These are phyloP conservation scores for Hordeum marinum DNA, from an alignment of 176 grass and related monocot genomes.

Conservation along the genomic window DNA sequence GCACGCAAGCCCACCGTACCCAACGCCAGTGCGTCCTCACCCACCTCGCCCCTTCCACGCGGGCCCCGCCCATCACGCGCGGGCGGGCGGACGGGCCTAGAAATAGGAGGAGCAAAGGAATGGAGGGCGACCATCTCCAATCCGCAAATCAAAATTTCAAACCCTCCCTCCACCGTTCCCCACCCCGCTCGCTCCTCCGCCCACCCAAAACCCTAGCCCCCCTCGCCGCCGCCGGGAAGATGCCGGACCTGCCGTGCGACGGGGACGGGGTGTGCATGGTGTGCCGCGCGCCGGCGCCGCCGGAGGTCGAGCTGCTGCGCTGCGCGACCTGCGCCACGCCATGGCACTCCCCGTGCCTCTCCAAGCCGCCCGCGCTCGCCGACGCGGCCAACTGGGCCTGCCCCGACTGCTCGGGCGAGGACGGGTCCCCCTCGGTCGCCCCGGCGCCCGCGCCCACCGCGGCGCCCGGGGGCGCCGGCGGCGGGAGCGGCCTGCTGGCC, in stretches of 20 bases:
- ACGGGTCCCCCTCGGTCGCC: not conserved
- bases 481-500: conserved; percentile 39
- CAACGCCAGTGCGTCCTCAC: too few relatives aligned
- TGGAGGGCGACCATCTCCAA: not conserved
- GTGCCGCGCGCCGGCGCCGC: conserved; percentile 33
- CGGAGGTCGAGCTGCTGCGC: conserved; percentile 53
- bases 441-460: not conserved
- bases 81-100: not conserved
- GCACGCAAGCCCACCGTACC: too few relatives aligned
- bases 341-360: conserved; percentile 80
- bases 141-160: conserved; percentile 35
- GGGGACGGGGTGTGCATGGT: conserved; percentile 87
- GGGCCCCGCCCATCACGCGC: not conserved
- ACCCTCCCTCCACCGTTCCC: conserved; percentile 4
- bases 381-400: conserved; percentile 60
- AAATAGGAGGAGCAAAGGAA: not conserved
- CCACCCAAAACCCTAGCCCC: conserved; percentile 17
- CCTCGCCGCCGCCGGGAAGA: conserved; percentile 18
- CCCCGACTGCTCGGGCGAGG: conserved; percentile 61
- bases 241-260: conserved; percentile 80
- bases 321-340: conserved; percentile 82
- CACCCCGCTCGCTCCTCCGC: not conserved
- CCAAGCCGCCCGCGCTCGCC: conserved; percentile 49
- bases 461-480: not conserved
- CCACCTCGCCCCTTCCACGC: too few relatives aligned